A percentile compares a stretch with the other conserved stretches of the same genome.
These are phyloP conservation scores for Ogataea nakhonphanomensis DNA, from an alignment of 805 yeast genomes.

Conservation along the genomic window DNA sequence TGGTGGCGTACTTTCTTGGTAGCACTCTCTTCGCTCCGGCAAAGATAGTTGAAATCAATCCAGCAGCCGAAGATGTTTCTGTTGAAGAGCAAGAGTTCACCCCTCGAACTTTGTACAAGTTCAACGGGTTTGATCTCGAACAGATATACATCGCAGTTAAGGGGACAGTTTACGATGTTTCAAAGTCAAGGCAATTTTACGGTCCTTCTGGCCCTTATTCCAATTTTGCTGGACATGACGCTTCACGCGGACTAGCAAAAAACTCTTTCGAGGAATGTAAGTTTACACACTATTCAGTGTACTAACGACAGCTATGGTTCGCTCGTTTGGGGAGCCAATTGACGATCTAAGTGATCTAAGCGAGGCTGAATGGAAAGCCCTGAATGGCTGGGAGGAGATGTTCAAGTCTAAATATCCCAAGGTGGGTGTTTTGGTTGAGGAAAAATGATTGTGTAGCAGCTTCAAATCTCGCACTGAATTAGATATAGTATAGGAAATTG, in stretches of 20 bases:
- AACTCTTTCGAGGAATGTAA: conserved; percentile 72
- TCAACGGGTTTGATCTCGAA: conserved; percentile 76
- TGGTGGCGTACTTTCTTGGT: conserved; percentile 23
- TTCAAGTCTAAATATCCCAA: conserved; percentile 78
- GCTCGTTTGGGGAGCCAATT: conserved; percentile 70
- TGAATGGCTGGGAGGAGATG: conserved; percentile 83
- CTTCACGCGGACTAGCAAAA: conserved; percentile 85
- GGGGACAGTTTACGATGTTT: conserved; percentile 83
- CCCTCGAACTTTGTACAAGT: conserved; percentile 68
- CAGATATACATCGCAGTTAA: conserved; percentile 82
- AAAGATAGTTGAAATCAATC: conserved; percentile 25
- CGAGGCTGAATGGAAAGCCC: conserved; percentile 56
- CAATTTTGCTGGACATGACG: conserved; percentile 94
- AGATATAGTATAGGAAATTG: no score
- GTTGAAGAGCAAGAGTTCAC: conserved; percentile 50
- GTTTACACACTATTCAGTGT: conserved; percentile 7
- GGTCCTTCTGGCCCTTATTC: conserved; percentile 96
- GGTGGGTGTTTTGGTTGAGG: conserved; percentile 67
- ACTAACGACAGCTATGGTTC: conserved; percentile 43
- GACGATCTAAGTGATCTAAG: conserved; percentile 65
- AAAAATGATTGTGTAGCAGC: conserved; percentile 11
- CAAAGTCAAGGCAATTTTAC: conserved; percentile 76
- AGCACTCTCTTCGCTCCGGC: conserved; percentile 22
- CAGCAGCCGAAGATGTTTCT: conserved; percentile 21
- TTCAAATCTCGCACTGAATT: background rate